Base-by-base conservation (phyloP, 768 basidiomycete species). In the Kwoniella newhampshirensis region DNA sequence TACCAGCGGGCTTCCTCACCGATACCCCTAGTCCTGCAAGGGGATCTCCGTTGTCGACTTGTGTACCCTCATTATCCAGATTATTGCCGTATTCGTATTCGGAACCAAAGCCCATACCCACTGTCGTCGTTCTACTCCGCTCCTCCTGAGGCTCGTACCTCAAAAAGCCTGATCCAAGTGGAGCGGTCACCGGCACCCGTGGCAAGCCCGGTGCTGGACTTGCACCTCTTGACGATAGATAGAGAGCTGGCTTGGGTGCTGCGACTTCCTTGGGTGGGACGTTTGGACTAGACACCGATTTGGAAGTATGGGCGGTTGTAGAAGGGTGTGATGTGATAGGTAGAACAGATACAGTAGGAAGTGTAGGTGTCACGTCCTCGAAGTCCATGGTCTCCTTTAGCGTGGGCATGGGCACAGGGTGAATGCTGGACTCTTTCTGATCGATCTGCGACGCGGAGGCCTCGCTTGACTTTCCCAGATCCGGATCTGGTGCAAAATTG, bases 1-100 rank as follows among this genome's bases (percentile, higher is more conserved):
- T 18, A 23, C 28, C 21, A 42, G 26, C 39, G 28, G 41, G 39
- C 51, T n/a, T 56, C 54, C 40, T 37, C 30, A 42, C 41, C 43
- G 21, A 51, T 47, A 59, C 51, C 35, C 57, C 57, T 46, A 59
- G 50, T 51, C 57, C 57, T 37, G 57, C 57, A 40, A 59, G 32
- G 26, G 57, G 57, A 47, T 59, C 57, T 41, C 47, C 48, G n/a
- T 23, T n/a, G n/a, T 21, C 48, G 30, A n/a, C 40, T 42, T 23
- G 8, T n/a, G 7, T n/a, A 42, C 17, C 21, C 8, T 8, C 7
- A 23, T 42, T n/a, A 23, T 23, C 21, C 40, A 7, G 7, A 42
- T 23, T n/a, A 8, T 9, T 11, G n/a, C 9, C 9, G 36, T 37
- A n/a, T n/a, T 5, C 40, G 17, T 23, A 42, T n/a, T n/a, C n/a